Evolutionary conservation across 2,329 filamentous ascomycete genomes (phyloP), one percentile per base, ranked within the genome.

Genomic region (Nannizzia gypsea): DNA sequence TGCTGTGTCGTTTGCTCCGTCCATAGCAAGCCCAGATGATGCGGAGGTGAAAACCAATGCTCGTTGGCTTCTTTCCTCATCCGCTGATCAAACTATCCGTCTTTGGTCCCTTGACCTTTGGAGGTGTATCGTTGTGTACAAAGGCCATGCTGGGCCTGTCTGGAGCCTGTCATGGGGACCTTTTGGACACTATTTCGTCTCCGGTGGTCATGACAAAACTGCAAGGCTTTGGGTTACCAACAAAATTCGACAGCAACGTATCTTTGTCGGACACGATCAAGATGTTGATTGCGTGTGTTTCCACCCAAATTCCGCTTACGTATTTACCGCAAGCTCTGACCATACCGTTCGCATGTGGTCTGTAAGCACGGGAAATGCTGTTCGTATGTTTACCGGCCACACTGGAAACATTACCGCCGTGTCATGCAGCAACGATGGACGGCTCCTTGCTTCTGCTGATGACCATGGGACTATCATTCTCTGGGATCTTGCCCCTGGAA

Each of bases 261-360:
- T 97, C 56, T 86, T 96, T 63, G 89, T 92, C 2, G 93, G 93
- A 0, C 93, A 99, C 69, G 91, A 97, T 66, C 89, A 90, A 20
- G 87, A 90, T 66, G 89, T 96, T n/a, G 95, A 95, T 57, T 85
- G 86, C 48, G 80, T 96, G n/a, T 81, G 88, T 13, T 99, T 93
- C 85, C 93, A 99, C 68, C 90, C 92, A 0, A 99, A 99, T 70
- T 90, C 89, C 17, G 84, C 88, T 4, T 99, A 97, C 67, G 78
- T 96, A 50, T 96, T 99, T 73, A 96, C 93, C 0, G 90, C 88
- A 2, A 95, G 90, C 11, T 88, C 88, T 65, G 91, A 99, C 73
- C 92, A 92, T 72, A 93, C 90, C 0, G 89, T 97, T 36, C 86
- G 93, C 31, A 97, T 99, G 92, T 99, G 93, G 93, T 86, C 90